Conservation (phyloP, 371 early-diverging fungal genomes). For the Rhizopus arrhizus region DNA sequence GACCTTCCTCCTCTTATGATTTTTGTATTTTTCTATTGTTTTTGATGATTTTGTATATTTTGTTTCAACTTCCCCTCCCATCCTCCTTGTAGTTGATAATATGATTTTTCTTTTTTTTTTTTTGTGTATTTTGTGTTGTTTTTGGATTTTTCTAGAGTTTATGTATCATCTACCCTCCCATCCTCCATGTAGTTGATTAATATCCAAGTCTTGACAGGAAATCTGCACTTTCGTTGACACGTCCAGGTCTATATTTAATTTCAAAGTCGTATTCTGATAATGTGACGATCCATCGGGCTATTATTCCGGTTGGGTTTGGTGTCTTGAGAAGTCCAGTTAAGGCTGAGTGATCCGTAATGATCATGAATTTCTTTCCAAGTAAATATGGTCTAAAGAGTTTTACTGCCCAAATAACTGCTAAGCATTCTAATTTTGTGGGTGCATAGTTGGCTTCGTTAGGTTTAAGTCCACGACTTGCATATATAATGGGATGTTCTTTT, state of each 20-base stretch:
- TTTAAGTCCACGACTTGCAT: slow-evolving; percentile 5
- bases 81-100: too few relatives aligned
- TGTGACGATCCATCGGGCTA: slow-evolving; percentile 1
- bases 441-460: slow-evolving; percentile 10
- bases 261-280: slow-evolving; percentile 1
- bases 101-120: too few relatives aligned
- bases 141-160: neutral
- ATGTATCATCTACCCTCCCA: neutral
- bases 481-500: slow-evolving; percentile 8
- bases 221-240: neutral
- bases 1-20: too few relatives aligned
- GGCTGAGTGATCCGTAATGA: slow-evolving; percentile 3
- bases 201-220: slow-evolving; percentile 3
- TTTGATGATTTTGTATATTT: too few relatives aligned
- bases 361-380: neutral
- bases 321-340: slow-evolving; percentile 2
- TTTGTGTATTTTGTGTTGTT: neutral
- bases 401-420: slow-evolving; percentile 38
- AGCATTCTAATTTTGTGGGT: slow-evolving; percentile 31
- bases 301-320: neutral
- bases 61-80: neutral
- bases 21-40: too few relatives aligned
- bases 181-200: neutral
- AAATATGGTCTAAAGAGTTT: slow-evolving; percentile 20
- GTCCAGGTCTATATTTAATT: slow-evolving; percentile 3